These are phyloP conservation scores for Stellera chamaejasme DNA, from an alignment of 345 rosid genomes.

Conservation along the genomic window DNA sequence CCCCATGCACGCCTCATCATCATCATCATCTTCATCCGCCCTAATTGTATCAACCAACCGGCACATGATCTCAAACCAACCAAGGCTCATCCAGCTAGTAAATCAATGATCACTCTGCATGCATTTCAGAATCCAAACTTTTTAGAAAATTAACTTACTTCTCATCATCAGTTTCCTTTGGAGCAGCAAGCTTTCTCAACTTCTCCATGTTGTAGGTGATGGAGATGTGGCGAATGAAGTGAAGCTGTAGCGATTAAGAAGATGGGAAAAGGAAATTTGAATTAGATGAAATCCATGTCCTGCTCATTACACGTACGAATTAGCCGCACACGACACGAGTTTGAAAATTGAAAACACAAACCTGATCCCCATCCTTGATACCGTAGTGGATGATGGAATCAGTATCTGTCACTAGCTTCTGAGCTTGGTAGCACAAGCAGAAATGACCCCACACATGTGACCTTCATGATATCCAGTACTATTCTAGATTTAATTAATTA, in stretches of 20 bases:
- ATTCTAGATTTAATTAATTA: background rate
- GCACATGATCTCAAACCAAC: constrained; percentile 8
- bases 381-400: constrained; percentile 44
- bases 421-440: constrained; percentile 55
- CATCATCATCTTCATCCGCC: constrained; percentile 8
- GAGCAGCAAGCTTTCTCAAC: constrained; percentile 19
- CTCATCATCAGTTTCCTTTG: constrained; percentile 17
- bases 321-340: too few relatives aligned
- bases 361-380: constrained; percentile 87
- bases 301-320: too few relatives aligned
- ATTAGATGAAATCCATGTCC: too few relatives aligned
- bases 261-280: background rate
- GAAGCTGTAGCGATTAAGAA: constrained; percentile 42
- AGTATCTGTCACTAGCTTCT: constrained; percentile 44
- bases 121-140: background rate
- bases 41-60: constrained; percentile 20
- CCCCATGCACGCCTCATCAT: background rate
- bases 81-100: background rate
- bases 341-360: constrained; percentile 8
- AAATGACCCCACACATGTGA: constrained; percentile 90
- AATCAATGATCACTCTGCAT: too few relatives aligned
- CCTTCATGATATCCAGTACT: constrained; percentile 29
- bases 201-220: constrained; percentile 22
- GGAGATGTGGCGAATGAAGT: constrained; percentile 59
- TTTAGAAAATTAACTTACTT: constrained; percentile 30